These are phyloP conservation scores for Hydnomerulius pinastri DNA, from an alignment of 768 basidiomycete species.

Conservation along the genomic window DNA sequence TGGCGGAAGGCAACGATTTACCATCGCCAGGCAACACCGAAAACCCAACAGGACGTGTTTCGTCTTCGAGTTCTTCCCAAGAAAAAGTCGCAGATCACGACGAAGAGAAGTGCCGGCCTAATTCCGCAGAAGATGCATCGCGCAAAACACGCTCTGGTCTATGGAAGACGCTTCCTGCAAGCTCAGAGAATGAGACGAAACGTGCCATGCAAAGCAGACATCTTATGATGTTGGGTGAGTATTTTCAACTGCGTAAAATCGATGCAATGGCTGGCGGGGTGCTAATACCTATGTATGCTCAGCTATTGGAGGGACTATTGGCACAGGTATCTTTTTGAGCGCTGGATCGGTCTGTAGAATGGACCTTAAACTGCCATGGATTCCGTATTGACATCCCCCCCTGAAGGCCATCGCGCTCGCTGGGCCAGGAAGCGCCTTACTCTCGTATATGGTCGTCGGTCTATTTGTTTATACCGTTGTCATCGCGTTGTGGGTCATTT, in stretches of 20 bases:
- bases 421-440: constrained; percentile 61
- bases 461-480: constrained; percentile 62
- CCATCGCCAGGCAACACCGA: not conserved
- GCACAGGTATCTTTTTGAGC: constrained; percentile 63
- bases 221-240: constrained; percentile 44
- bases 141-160: not conserved
- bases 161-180: constrained; percentile 9
- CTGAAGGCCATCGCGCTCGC: constrained; percentile 52
- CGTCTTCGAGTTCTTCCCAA: constrained; percentile 2
- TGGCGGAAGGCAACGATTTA: not conserved
- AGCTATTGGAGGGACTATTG: constrained; percentile 60
- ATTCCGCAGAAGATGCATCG: not conserved
- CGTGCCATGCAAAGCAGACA: constrained; percentile 43
- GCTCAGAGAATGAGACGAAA: constrained; percentile 31
- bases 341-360: constrained; percentile 47
- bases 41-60: not conserved
- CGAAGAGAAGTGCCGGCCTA: constrained; percentile 1
- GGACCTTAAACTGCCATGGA: not conserved
- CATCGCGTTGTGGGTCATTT: constrained; percentile 47
- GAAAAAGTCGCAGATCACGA: not conserved
- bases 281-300: not conserved
- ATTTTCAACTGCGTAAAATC: not conserved
- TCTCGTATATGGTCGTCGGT: constrained; percentile 62
- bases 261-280: not conserved
- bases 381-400: not conserved